phyloP scores from a whole-genome alignment of 257 asterid genomes.

The Ocimum tenuiflorum region DNA sequence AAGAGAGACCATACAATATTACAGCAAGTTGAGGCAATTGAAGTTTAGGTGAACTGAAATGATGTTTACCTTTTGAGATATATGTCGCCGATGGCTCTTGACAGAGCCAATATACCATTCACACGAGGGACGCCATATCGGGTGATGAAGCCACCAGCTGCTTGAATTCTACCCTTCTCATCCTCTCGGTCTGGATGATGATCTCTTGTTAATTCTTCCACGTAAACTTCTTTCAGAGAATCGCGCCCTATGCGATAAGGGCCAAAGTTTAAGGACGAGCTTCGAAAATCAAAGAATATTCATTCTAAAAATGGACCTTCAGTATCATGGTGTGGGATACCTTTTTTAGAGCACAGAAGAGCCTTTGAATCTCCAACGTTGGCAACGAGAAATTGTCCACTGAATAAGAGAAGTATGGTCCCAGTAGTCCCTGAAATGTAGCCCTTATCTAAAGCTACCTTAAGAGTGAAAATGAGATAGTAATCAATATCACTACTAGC shows the following conservation, averaged over 20 bases:
- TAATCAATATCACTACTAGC: constrained; percentile 5
- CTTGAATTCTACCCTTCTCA: constrained; percentile 60
- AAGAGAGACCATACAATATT: neutral
- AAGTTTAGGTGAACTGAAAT: too few species aligned
- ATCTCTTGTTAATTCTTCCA: constrained; percentile 60
- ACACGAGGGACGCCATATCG: constrained; percentile 53
- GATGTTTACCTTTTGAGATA: constrained; percentile 38
- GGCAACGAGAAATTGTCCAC: constrained; percentile 44
- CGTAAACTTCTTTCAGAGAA: constrained; percentile 22
- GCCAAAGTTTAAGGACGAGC: too few species aligned
- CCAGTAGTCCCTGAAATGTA: constrained; percentile 59
- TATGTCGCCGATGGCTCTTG: constrained; percentile 73
- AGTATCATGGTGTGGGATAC: too few species aligned
- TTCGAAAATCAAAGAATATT: too few species aligned
- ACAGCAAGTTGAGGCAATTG: too few species aligned
- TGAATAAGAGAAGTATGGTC: constrained; percentile 40
- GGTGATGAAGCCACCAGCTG: constrained; percentile 42
- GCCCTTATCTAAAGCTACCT: constrained; percentile 56
- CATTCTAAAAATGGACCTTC: neutral
- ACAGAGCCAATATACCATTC: constrained; percentile 62
- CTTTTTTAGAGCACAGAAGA: constrained; percentile 41
- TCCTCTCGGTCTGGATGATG: constrained; percentile 67
- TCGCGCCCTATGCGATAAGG: constrained; percentile 9
- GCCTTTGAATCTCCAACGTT: constrained; percentile 76
- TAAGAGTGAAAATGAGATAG: constrained; percentile 13